Conservation (phyloP, 305 asterid genomes). For the Withania somnifera region DNA sequence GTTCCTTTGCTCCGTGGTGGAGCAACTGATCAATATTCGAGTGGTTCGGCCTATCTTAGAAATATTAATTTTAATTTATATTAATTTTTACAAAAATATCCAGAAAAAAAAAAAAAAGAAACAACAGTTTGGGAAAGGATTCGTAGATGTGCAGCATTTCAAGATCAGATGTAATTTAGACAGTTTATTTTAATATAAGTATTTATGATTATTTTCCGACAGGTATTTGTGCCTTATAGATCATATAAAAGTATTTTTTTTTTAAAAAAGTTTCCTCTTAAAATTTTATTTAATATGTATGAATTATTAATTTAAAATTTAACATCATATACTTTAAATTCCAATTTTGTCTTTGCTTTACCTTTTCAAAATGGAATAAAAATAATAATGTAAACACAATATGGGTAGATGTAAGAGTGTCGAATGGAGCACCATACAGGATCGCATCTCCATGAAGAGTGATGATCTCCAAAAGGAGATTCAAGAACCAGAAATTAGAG, state of each 20-base stretch:
- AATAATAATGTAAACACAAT: background rate
- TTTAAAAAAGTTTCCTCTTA: background rate
- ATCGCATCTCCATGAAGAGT: conserved; percentile 12
- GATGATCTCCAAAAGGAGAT: conserved; percentile 11
- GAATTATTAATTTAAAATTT: background rate
- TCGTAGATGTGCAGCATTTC: too few relatives aligned
- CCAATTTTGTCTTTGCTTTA: background rate
- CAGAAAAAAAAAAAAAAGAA: too few relatives aligned
- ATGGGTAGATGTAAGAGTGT: conserved; percentile 7
- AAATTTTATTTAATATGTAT: background rate
- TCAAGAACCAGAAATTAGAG: conserved; percentile 6
- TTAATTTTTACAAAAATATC: too few relatives aligned
- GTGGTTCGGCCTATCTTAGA: too few relatives aligned
- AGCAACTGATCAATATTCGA: too few relatives aligned
- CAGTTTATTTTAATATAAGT: background rate
- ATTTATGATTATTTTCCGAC: background rate
- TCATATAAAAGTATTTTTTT: background rate
- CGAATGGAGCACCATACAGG: conserved; percentile 26
- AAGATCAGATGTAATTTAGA: background rate
- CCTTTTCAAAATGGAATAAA: background rate
- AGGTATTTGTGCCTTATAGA: background rate
- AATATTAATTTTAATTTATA: too few relatives aligned
- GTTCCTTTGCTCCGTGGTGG: background rate
- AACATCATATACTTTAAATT: background rate
- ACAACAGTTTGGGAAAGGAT: background rate